These are phyloP conservation scores for Tetragonia tetragonoides DNA, from an alignment of 148 eudicot species.

Conservation along the genomic window DNA sequence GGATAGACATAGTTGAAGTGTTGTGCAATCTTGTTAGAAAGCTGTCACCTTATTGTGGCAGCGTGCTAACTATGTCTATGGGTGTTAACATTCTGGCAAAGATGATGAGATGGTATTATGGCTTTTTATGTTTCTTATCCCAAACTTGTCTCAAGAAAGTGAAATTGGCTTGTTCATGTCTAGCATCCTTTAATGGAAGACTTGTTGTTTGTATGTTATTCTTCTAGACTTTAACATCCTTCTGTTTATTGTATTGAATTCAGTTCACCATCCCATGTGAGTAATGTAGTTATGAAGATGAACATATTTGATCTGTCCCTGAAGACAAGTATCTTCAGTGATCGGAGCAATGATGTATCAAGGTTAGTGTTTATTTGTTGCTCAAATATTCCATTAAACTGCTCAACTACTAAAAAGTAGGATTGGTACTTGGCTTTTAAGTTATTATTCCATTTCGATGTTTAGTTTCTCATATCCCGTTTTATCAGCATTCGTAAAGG, in stretches of 20 bases:
- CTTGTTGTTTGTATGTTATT: slow-evolving; percentile 5
- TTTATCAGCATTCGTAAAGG: neutral
- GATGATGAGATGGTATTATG: slow-evolving; percentile 78
- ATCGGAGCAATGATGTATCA: slow-evolving; percentile 43
- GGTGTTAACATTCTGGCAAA: slow-evolving; percentile 66
- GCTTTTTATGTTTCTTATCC: neutral
- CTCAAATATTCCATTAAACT: neutral
- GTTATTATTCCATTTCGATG: neutral
- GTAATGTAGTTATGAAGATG: slow-evolving; percentile 50
- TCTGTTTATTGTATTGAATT: slow-evolving; percentile 22
- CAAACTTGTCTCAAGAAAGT: neutral
- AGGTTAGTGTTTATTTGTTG: slow-evolving; percentile 45
- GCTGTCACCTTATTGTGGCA: slow-evolving; percentile 45
- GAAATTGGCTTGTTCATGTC: neutral
- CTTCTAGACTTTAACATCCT: slow-evolving; percentile 13
- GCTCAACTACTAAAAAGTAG: neutral
- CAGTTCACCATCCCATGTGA: slow-evolving; percentile 79
- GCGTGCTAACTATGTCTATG: slow-evolving; percentile 64
- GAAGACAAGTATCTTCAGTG: slow-evolving; percentile 48
- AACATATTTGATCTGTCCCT: slow-evolving; percentile 76
- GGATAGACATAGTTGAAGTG: slow-evolving; percentile 73
- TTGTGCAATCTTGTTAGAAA: slow-evolving; percentile 70
- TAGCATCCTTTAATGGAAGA: neutral
- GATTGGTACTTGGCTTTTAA: neutral
- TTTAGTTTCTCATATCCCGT: neutral